Conservation (phyloP, 2,329 filamentous ascomycete genomes). For the Calonectria ilicicola region DNA sequence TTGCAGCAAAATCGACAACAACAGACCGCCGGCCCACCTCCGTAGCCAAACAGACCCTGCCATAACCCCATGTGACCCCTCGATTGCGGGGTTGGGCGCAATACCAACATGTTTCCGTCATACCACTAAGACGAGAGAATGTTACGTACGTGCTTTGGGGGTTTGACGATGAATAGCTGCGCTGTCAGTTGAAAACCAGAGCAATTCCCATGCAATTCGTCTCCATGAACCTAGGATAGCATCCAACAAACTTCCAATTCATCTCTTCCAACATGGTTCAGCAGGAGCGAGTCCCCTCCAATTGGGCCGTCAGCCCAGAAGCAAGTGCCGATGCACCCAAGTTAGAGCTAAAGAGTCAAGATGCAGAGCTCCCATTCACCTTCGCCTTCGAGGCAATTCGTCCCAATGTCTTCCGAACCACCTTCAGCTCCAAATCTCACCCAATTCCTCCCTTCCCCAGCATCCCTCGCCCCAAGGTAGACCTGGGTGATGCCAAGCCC, state of each 20-base stretch:
- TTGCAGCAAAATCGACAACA: neutral
- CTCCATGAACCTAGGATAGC: neutral
- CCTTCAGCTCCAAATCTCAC: slow-evolving; percentile 72
- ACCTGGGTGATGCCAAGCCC: slow-evolving; percentile 47
- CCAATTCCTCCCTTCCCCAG: slow-evolving; percentile 75
- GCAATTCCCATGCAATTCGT: neutral
- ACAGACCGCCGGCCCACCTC: neutral
- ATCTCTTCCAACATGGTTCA: slow-evolving; percentile 41
- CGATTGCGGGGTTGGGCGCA: slow-evolving; percentile 6
- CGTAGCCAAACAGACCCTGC: slow-evolving; percentile 12
- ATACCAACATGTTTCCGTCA: neutral
- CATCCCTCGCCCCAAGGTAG: slow-evolving; percentile 55
- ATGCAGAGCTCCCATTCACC: slow-evolving; percentile 54
- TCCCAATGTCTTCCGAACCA: slow-evolving; percentile 75
- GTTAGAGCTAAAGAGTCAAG: slow-evolving; percentile 36
- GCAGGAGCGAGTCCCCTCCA: slow-evolving; percentile 42
- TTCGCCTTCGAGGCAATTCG: slow-evolving; percentile 74
- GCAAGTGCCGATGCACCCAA: slow-evolving; percentile 42
- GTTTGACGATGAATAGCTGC: neutral
- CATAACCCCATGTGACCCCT: slow-evolving; percentile 13
- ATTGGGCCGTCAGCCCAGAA: slow-evolving; percentile 40
- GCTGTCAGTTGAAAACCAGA: neutral
- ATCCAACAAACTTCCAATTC: neutral
- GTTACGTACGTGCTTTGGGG: slow-evolving; percentile 7
- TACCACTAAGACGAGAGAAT: neutral